phyloP scores from a whole-genome alignment of 495 filamentous ascomycete species.

The Hapsidospora chrysogenum region DNA sequence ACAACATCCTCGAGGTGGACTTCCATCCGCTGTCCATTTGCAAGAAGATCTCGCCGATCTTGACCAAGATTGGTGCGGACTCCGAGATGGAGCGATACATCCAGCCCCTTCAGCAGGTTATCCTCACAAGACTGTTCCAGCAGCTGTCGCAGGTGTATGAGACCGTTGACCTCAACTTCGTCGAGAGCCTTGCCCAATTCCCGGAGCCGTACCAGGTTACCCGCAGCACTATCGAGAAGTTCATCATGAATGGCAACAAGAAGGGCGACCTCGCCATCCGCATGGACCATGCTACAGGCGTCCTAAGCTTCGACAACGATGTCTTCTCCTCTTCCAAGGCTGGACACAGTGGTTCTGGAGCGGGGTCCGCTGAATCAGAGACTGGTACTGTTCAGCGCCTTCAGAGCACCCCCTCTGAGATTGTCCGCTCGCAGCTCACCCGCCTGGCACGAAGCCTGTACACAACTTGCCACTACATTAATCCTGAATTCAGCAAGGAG shows the following conservation, averaged over 20 bases:
- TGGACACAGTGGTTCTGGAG: slow-evolving; percentile 64
- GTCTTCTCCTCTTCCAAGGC: slow-evolving; percentile 96
- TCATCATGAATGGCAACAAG: slow-evolving; percentile 99
- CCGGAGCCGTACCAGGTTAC: slow-evolving; percentile 92
- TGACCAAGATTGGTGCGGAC: slow-evolving; percentile 84
- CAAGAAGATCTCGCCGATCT: slow-evolving; percentile 95
- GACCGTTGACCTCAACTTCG: slow-evolving; percentile 87
- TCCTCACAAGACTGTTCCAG: slow-evolving; percentile 94
- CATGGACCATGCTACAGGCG: slow-evolving; percentile 83
- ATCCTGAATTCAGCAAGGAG: slow-evolving; percentile 67
- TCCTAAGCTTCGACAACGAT: slow-evolving; percentile 93
- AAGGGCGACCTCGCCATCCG: slow-evolving; percentile 96
- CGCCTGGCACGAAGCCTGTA: slow-evolving; percentile 83
- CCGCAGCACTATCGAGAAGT: slow-evolving; percentile 89
- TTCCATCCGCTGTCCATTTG: slow-evolving; percentile 98
- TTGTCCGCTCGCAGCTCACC: slow-evolving; percentile 85
- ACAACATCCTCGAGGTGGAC: slow-evolving; percentile 96
- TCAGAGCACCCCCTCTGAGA: slow-evolving; percentile 94
- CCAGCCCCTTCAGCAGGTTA: slow-evolving; percentile 88
- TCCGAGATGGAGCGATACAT: slow-evolving; percentile 96
- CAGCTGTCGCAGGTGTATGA: slow-evolving; percentile 98
- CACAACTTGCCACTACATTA: slow-evolving; percentile 86
- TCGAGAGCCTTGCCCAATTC: slow-evolving; percentile 87
- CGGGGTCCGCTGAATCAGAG: slow-evolving; percentile 82
- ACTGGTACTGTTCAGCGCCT: slow-evolving; percentile 77